Conservation (phyloP, 148 eudicot species). For the Vaccinium myrtillus region DNA sequence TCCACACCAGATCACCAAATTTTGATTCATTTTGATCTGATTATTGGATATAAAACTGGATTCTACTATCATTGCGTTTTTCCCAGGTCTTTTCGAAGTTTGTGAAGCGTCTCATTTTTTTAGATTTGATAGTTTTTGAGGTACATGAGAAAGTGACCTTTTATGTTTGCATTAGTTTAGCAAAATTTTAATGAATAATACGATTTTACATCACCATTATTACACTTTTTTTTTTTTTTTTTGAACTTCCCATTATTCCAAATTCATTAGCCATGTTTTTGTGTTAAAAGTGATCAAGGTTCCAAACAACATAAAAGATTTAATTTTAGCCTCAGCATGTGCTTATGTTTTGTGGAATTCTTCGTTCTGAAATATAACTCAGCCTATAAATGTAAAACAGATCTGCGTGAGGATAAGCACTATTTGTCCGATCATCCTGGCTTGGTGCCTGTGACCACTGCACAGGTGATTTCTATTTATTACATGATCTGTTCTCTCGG, state of each 20-base stretch:
- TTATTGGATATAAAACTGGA: background rate
- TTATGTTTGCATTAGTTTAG: background rate
- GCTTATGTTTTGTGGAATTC: background rate
- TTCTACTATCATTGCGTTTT: background rate
- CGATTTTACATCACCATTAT: background rate
- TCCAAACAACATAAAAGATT: background rate
- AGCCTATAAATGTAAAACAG: constrained; percentile 32
- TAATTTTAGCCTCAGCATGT: background rate
- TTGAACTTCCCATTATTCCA: background rate
- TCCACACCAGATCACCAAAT: background rate
- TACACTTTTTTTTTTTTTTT: background rate
- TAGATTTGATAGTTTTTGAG: background rate
- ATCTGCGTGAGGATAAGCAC: constrained; percentile 93
- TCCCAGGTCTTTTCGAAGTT: background rate
- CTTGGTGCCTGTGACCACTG: constrained; percentile 81
- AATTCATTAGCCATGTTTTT: background rate
- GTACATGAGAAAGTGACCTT: background rate
- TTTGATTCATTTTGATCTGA: background rate
- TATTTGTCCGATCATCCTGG: constrained; percentile 99
- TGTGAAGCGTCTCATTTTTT: background rate
- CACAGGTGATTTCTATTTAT: constrained; percentile 46
- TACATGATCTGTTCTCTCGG: constrained; percentile 4
- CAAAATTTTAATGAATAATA: background rate
- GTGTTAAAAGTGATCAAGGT: background rate
- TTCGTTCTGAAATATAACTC: background rate